Conservation (phyloP, 495 filamentous ascomycete species). For the Trichoderma virens region DNA sequence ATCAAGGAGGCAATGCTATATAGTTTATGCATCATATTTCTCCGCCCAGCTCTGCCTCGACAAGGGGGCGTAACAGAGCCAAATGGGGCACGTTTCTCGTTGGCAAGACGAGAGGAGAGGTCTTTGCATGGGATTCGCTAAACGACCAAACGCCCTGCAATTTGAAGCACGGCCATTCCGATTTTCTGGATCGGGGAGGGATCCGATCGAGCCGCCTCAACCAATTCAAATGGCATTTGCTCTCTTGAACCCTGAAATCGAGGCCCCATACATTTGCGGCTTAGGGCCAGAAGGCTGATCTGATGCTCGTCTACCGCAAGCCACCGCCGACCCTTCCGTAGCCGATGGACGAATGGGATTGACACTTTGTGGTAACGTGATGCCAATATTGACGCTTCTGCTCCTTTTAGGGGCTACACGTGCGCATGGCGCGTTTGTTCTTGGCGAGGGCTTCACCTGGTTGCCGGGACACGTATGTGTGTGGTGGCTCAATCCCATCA, state of each 20-base stretch:
- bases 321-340: conserved; percentile 1
- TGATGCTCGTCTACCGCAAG: neutral
- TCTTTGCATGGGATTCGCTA: neutral
- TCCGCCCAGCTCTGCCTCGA: neutral
- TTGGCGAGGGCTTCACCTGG: neutral
- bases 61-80: neutral
- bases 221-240: neutral
- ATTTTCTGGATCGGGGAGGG: neutral
- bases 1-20: no score
- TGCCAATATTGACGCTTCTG: neutral
- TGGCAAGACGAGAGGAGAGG: neutral
- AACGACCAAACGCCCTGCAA: neutral
- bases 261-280: neutral
- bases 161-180: neutral
- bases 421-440: neutral
- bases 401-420: neutral
- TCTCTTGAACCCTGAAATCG: neutral
- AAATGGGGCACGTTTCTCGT: neutral
- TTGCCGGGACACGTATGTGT: neutral
- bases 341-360: neutral
- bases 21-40: no score
- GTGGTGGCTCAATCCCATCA: neutral
- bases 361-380: neutral
- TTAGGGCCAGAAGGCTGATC: neutral
- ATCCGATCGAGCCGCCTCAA: conserved; percentile 3